Conservation (phyloP, 257 asterid genomes). For the Gentiana straminea region DNA sequence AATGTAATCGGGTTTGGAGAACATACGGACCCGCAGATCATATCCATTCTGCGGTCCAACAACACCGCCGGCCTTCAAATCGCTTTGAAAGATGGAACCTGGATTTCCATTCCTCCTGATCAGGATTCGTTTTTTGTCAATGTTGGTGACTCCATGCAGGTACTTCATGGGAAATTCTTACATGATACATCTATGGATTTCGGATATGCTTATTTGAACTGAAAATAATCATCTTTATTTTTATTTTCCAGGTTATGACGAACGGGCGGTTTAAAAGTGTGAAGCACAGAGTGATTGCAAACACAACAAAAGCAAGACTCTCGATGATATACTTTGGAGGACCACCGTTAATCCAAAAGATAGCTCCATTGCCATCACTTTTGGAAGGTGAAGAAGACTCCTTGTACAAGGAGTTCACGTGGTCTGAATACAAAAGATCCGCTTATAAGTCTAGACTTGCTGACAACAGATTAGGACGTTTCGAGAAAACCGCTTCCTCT, state of each 20-base stretch:
- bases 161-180: constrained; percentile 8
- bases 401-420: constrained; percentile 35
- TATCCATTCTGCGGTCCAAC: constrained; percentile 72
- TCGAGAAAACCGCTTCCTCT: constrained; percentile 24
- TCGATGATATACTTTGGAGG: constrained; percentile 37
- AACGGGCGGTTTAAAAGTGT: constrained; percentile 35
- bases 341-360: constrained; percentile 31
- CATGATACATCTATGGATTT: not conserved
- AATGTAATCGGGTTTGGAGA: constrained; percentile 62
- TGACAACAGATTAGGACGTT: constrained; percentile 23
- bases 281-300: constrained; percentile 24
- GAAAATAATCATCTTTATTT: not conserved
- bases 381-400: constrained; percentile 23
- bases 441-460: constrained; percentile 22
- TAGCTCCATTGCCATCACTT: constrained; percentile 28
- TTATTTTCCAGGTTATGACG: constrained; percentile 27
- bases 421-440: constrained; percentile 32
- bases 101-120: constrained; percentile 77
- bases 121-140: constrained; percentile 61
- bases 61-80: constrained; percentile 69
- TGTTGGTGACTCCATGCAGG: constrained; percentile 87
- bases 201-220: not conserved
- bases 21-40: constrained; percentile 87
- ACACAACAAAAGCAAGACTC: constrained; percentile 21
- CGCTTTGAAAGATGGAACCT: constrained; percentile 44